These are phyloP conservation scores for Cladosporium phlei DNA, from an alignment of 2,329 filamentous ascomycete species.

Conservation along the genomic window DNA sequence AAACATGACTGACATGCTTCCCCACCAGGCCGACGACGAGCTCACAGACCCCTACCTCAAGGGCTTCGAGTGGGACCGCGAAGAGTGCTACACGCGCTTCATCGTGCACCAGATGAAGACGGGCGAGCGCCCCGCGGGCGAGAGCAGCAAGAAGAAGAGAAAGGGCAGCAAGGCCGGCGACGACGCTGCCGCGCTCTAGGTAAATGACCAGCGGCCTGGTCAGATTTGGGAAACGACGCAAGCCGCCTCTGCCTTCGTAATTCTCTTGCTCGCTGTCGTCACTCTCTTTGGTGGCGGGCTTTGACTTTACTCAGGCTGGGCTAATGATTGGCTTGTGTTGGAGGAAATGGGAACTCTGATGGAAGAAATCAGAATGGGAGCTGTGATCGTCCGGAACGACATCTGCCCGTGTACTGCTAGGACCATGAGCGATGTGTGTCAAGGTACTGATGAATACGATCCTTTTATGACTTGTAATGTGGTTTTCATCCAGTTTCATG, in stretches of 20 bases:
- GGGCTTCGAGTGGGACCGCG: slow-evolving; percentile 94
- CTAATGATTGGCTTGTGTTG: slow-evolving; percentile 4
- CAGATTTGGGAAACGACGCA: slow-evolving; percentile 5
- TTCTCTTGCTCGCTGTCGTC: background rate
- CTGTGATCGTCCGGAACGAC: background rate
- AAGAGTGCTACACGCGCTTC: slow-evolving; percentile 83
- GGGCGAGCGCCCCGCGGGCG: slow-evolving; percentile 48
- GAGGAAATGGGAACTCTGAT: slow-evolving; percentile 3
- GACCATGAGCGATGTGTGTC: slow-evolving; percentile 9
- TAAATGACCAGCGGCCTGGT: too few relatives aligned
- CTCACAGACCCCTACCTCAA: slow-evolving; percentile 80
- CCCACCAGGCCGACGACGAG: slow-evolving; percentile 81
- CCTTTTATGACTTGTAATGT: slow-evolving; percentile 6
- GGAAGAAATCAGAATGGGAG: background rate
- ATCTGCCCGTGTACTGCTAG: slow-evolving; percentile 10
- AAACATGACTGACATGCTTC: slow-evolving; percentile 5
- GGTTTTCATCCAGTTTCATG: too few relatives aligned
- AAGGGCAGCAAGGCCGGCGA: slow-evolving; percentile 28
- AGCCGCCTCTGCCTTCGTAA: slow-evolving; percentile 1
- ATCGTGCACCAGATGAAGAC: slow-evolving; percentile 80
- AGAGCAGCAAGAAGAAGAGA: slow-evolving; percentile 62
- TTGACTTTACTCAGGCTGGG: background rate
- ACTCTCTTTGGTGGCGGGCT: slow-evolving; percentile 9
- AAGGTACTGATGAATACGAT: slow-evolving; percentile 2
- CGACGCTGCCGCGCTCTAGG: background rate